Evolutionary conservation across 108 stramenopile genomes (phyloP).

Genomic region (Schizochytrium sp.): DNA sequence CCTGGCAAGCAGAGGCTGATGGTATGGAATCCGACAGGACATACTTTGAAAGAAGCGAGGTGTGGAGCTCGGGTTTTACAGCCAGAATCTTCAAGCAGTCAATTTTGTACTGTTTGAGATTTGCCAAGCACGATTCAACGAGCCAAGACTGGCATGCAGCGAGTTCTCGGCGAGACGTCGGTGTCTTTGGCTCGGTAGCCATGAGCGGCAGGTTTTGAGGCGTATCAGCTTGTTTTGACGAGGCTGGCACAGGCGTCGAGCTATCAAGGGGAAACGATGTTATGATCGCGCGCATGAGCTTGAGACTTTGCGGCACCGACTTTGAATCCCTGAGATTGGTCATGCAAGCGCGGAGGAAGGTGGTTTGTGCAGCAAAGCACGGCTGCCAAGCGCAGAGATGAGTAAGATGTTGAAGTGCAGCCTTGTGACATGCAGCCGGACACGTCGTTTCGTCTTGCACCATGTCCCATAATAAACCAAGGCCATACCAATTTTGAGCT

Average conservation of each 20-base stretch:
- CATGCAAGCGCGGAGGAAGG: neutral
- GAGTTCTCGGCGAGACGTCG: neutral
- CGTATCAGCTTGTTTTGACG: neutral
- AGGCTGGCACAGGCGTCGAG: neutral
- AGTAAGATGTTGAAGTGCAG: neutral
- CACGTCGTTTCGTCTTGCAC: neutral
- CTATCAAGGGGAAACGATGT: neutral
- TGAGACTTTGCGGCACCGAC: neutral
- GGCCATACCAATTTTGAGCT: neutral
- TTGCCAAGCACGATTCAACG: neutral
- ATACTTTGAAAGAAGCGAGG: neutral
- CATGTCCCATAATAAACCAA: neutral
- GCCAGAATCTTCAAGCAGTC: neutral
- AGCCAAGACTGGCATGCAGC: neutral
- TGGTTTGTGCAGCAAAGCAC: neutral
- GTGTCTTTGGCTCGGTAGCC: neutral
- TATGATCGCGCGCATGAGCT: neutral
- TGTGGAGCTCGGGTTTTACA: neutral
- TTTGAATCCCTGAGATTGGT: neutral
- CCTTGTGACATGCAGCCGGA: neutral
- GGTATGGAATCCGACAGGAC: too few species aligned
- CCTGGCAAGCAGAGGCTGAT: neutral
- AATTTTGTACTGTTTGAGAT: neutral
- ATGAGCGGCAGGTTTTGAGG: too few species aligned
- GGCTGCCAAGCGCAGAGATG: constrained; percentile 13